Base-by-base conservation (phyloP, 495 filamentous ascomycete species). In the Aspergillus kassunensis region DNA sequence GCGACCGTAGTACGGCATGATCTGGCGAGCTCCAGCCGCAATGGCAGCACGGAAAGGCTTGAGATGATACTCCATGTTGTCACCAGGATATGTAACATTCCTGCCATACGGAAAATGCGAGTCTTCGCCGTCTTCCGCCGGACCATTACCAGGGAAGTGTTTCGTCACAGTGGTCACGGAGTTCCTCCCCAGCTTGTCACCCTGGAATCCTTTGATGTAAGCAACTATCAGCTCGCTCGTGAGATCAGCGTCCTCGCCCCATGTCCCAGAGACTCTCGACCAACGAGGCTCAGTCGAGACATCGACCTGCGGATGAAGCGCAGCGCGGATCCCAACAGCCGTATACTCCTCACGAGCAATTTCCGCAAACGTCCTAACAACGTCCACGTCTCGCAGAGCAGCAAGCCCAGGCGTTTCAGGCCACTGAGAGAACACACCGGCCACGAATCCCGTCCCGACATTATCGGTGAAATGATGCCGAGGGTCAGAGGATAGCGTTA, bases 121-220 rank as follows among this genome's bases (percentile, higher is more conserved):
- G 51, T 72, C 69, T 30, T 72, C 66, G 30, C 69, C 67, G 29
- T 70, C 55, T 44, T 66, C 42, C 56, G 59, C 50, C 12, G 67
- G 61, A 3, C 67, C 67, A 9, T 64, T 66, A 0, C 69, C 69
- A 7, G 67, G 69, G 23, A 72, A 72, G 41, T 72, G 67, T 35
- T 70, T 70, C 1, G 69, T 69, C 18, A 70, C 50, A 0, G 67
- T 69, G 1, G 41, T 51, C 0, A 70, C 64, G 1, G 60, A 65
- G 15, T 53, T 30, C 1, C 57, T 4, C 6, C 29, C 67, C 49
- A 49, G 55, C 21, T 18, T 57, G 16, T 21, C 39, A 48, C 27
- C 59, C 39, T 20, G 67, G 41, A 52, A 52, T 18, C 49, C 49
- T 21, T 34, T 20, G 12, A 52, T 45, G 9, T 52, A 52, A n/a